These are phyloP conservation scores for Chlorociboria aeruginascens DNA, from an alignment of 495 filamentous ascomycete genomes.

Conservation along the genomic window DNA sequence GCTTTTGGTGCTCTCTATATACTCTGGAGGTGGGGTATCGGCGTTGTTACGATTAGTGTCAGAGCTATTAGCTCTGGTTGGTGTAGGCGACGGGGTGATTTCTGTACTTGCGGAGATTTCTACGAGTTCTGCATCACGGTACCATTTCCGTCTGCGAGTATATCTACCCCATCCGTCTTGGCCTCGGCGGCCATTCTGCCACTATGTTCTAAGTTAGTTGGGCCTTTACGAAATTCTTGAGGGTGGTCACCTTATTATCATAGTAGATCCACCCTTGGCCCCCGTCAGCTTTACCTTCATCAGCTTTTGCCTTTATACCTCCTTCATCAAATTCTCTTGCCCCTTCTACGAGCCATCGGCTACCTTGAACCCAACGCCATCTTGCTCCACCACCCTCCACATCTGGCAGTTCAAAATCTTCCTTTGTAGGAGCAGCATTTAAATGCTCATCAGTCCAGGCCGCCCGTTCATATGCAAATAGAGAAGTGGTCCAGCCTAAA, in stretches of 20 bases:
- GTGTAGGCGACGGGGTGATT: constrained; percentile 28
- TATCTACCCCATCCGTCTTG: constrained; percentile 92
- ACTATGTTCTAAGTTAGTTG: constrained; percentile 37
- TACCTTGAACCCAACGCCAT: constrained; percentile 82
- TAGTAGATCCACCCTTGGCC: constrained; percentile 92
- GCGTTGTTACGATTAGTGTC: constrained; percentile 1
- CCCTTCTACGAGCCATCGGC: constrained; percentile 82
- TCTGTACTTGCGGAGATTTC: constrained; percentile 44
- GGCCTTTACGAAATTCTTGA: background rate
- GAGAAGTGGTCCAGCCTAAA: constrained; percentile 82
- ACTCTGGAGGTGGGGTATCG: constrained; percentile 13
- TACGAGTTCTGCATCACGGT: constrained; percentile 87
- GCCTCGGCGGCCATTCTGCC: constrained; percentile 81
- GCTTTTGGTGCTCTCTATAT: constrained; percentile 9
- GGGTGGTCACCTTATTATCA: constrained; percentile 74
- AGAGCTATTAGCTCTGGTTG: constrained; percentile 10
- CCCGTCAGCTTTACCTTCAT: constrained; percentile 33
- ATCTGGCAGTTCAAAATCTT: constrained; percentile 77
- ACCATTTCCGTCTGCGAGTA: constrained; percentile 91
- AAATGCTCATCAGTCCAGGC: constrained; percentile 96
- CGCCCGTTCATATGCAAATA: constrained; percentile 78
- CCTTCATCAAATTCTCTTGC: constrained; percentile 39
- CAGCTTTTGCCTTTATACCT: constrained; percentile 24
- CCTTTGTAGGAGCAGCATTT: constrained; percentile 63
- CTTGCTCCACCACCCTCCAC: constrained; percentile 67